A percentile compares a stretch with the other conserved stretches of the same genome.
Conservation (phyloP, 441 rosid genomes). For the Bocquillonia castaneifolia region DNA sequence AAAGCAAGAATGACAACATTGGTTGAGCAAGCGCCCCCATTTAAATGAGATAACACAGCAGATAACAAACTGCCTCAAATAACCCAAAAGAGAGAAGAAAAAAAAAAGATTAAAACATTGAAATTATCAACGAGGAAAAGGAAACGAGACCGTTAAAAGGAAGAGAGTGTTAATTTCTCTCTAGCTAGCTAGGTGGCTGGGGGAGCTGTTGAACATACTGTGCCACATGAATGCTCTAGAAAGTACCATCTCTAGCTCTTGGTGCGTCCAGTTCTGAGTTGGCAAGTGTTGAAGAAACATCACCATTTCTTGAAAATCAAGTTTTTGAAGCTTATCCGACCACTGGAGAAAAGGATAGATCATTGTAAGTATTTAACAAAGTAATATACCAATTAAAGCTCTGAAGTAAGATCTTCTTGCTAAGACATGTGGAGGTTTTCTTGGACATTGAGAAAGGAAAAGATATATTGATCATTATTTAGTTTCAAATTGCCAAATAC, state of each 20-base stretch:
- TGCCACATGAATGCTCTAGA: conserved; percentile 96
- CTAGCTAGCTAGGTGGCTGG: conserved; percentile 80
- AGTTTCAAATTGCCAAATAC: background rate
- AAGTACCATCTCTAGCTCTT: conserved; percentile 88
- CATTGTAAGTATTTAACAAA: background rate
- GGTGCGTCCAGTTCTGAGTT: conserved; percentile 78
- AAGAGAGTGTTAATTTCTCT: background rate
- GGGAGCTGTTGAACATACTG: conserved; percentile 91
- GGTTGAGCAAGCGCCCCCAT: conserved; percentile 19
- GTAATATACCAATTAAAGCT: background rate
- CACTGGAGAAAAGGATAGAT: conserved; percentile 46
- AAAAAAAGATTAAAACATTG: background rate
- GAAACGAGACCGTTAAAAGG: conserved; percentile 2
- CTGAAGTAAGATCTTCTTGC: too few relatives aligned
- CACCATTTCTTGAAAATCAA: conserved; percentile 96
- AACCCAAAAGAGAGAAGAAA: conserved; percentile 5
- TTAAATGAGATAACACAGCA: conserved; percentile 11
- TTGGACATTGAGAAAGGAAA: too few relatives aligned
- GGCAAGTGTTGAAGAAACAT: conserved; percentile 98
- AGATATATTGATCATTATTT: too few relatives aligned
- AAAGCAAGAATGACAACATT: conserved; percentile 16
- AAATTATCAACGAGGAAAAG: conserved; percentile 7
- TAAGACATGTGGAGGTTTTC: too few relatives aligned
- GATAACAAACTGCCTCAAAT: conserved; percentile 7
- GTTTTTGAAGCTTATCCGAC: conserved; percentile 83